Conservation (phyloP, 495 filamentous ascomycete species). For the Hyaloscypha bicolor region DNA sequence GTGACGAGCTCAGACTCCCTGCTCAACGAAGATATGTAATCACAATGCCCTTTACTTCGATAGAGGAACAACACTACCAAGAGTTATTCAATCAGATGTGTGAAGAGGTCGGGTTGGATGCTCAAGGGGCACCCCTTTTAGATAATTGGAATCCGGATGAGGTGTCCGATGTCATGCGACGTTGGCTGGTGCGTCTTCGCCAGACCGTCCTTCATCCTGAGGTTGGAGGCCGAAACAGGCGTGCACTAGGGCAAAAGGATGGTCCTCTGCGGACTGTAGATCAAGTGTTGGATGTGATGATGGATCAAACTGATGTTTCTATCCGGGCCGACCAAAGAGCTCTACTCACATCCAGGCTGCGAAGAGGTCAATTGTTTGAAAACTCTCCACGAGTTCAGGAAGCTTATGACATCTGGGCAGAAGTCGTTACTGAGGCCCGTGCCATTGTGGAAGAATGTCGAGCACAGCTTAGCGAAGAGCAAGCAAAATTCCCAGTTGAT, state of each 20-base stretch:
- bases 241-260: conserved; percentile 62
- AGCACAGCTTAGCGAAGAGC: conserved; percentile 48
- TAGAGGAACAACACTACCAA: conserved; percentile 87
- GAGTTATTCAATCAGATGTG: conserved; percentile 74
- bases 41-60: conserved; percentile 81
- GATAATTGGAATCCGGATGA: conserved; percentile 61
- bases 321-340: conserved; percentile 68
- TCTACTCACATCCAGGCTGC: conserved; percentile 60
- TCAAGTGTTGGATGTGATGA: conserved; percentile 86
- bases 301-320: conserved; percentile 70
- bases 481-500: conserved; percentile 21
- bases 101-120: conserved; percentile 63
- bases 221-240: conserved; percentile 67
- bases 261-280: conserved; percentile 76
- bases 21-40: conserved; percentile 84
- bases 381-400: conserved; percentile 53
- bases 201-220: conserved; percentile 88
- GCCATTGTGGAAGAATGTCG: conserved; percentile 66
- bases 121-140: conserved; percentile 59
- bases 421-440: conserved; percentile 55
- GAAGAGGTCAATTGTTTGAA: conserved; percentile 74
- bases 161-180: conserved; percentile 50
- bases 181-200: conserved; percentile 70
- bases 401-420: conserved; percentile 68
- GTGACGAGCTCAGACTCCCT: conserved; percentile 71